Base-by-base conservation (phyloP, 192 early-diverging fungal species). In the Thamnidium elegans region DNA sequence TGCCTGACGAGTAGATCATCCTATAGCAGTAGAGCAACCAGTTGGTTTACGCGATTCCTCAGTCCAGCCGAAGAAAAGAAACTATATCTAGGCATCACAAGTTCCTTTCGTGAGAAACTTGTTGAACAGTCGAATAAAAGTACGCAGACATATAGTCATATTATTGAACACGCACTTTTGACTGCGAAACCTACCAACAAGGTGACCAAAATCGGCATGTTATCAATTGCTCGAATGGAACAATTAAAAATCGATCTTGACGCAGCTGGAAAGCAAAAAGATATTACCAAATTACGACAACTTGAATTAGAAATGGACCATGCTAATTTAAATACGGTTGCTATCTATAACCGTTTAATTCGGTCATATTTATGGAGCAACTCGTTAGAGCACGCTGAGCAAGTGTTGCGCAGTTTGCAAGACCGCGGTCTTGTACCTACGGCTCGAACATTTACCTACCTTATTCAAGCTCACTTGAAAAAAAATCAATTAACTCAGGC, bases 61-160 rank as follows among this genome's bases (percentile, higher is more conserved):
- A 69, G 61, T 34, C 63, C 66, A 39, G 62, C 45, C 2, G 72
- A 74, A 74, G 72, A 74, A 47, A 60, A 69, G 32, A 56, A 69
- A 34, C 26, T 74, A 1, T 74, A 74, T 36, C 46, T 62, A 31
- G 60, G 63, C 7, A 52, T 74, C 26, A 74, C 72, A 17, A 46
- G 62, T 14, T 50, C 64, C 5, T 74, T 74, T 36, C 72, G 72
- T 5, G 67, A 69, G n/a, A 51, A 69, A 39, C 59, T 74, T 6
- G 52, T 55, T 23, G 56, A 64, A 44, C 59, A 69, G 26, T 30
- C 72, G 5, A 43, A 20, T 10, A 34, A 56, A 42, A 69, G 50
- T 14, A 17, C 58, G 20, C 39, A 55, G 34, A 61, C 62, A 4
- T 74, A 74, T 20, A 61, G 59, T 1, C 66, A 53, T 15, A 74